These are phyloP conservation scores for Euryodendron excelsum DNA, from an alignment of 148 eudicot species.

Conservation along the genomic window DNA sequence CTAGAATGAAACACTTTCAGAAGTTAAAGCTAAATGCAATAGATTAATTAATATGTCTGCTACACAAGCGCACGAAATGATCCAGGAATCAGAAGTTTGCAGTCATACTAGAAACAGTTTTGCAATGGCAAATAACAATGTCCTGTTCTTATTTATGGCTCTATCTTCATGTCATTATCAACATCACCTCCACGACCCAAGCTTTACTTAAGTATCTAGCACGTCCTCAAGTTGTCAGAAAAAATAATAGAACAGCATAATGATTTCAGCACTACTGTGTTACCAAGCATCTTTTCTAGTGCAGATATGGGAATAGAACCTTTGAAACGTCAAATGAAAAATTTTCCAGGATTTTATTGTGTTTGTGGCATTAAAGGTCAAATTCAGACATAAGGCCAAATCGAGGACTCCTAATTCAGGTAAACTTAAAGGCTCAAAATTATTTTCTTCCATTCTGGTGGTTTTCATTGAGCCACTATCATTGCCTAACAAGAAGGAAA, in stretches of 20 bases:
- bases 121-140: neutral
- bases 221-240: neutral
- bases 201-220: too few species aligned
- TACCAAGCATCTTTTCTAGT: neutral
- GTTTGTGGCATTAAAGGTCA: neutral
- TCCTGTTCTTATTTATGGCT: neutral
- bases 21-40: neutral
- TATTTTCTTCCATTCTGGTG: too few species aligned
- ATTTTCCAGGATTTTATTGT: neutral
- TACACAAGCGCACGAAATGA: neutral
- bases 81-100: neutral
- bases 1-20: neutral
- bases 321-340: slow-evolving; percentile 3
- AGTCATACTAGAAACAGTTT: neutral
- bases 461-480: too few species aligned
- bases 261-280: neutral
- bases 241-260: neutral
- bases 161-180: neutral
- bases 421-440: too few species aligned
- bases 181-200: neutral
- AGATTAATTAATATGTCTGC: neutral
- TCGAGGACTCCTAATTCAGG: neutral
- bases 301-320: neutral
- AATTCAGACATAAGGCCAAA: neutral
- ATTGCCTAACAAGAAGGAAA: too few species aligned